A percentile compares a stretch with the other conserved stretches of the same genome.
These are phyloP conservation scores for Exserohilum rostratum DNA, from an alignment of 2,329 filamentous ascomycete species.

Conservation along the genomic window DNA sequence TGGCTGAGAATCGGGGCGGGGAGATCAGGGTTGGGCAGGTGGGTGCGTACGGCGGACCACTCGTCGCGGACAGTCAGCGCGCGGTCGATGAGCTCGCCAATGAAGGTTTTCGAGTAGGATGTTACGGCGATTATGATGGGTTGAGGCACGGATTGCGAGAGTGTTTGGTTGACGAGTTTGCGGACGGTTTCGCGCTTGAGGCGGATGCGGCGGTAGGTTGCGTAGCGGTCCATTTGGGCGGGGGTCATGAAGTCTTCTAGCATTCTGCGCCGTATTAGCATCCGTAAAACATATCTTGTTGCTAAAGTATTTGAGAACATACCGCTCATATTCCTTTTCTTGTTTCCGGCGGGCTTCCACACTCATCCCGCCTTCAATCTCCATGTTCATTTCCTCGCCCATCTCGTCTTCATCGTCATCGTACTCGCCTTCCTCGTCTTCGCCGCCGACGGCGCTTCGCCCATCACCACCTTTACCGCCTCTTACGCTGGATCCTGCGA, in stretches of 20 bases:
- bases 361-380: conserved; percentile 57
- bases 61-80: conserved; percentile 74
- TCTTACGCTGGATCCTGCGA: conserved; percentile 46
- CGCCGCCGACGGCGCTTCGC: conserved; percentile 47
- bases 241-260: conserved; percentile 68
- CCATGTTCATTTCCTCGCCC: conserved; percentile 51
- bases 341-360: conserved; percentile 67
- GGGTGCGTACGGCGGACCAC: conserved; percentile 63
- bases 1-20: conserved; percentile 32
- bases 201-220: conserved; percentile 72
- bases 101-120: conserved; percentile 76
- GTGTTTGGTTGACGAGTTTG: conserved; percentile 78
- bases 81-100: conserved; percentile 75
- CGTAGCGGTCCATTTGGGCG: conserved; percentile 73
- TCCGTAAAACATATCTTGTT: no score
- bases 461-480: conserved; percentile 33
- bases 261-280: conserved; percentile 48
- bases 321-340: conserved; percentile 69
- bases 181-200: conserved; percentile 72
- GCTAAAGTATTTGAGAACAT: no score
- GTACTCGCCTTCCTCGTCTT: conserved; percentile 62
- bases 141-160: conserved; percentile 77
- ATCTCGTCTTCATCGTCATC: conserved; percentile 61
- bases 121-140: conserved; percentile 78
- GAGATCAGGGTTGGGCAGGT: conserved; percentile 40